A percentile compares a stretch with the other conserved stretches of the same genome.
phyloP scores from a whole-genome alignment of 805 yeast species.

The Myxozyma neotropica region DNA sequence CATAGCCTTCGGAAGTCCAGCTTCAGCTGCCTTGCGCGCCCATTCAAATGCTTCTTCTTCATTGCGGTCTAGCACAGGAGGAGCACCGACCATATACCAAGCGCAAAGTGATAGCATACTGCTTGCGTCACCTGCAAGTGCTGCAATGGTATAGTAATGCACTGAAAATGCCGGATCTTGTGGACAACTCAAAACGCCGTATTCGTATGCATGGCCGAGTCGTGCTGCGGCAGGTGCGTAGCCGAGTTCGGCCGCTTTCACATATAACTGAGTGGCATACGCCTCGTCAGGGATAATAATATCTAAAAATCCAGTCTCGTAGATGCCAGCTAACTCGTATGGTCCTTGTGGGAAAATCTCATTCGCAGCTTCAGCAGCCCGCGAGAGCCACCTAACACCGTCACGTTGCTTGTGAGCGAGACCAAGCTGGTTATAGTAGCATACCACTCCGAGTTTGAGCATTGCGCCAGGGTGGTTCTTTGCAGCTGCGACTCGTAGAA shows the following conservation, averaged over 20 bases:
- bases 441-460: conserved; percentile 87
- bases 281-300: conserved; percentile 78
- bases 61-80: conserved; percentile 76
- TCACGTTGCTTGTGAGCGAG: conserved; percentile 61
- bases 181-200: conserved; percentile 67
- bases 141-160: conserved; percentile 91
- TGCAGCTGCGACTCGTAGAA: conserved; percentile 81
- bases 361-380: conserved; percentile 83
- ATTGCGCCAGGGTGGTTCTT: conserved; percentile 96
- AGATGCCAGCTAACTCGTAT: conserved; percentile 83
- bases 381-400: conserved; percentile 89
- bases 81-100: conserved; percentile 92
- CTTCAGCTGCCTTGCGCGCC: conserved; percentile 84
- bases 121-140: conserved; percentile 80
- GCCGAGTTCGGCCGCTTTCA: conserved; percentile 86
- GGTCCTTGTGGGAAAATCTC: conserved; percentile 93
- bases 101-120: conserved; percentile 95
- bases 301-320: conserved; percentile 82
- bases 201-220: conserved; percentile 81
- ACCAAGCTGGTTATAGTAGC: conserved; percentile 85
- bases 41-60: conserved; percentile 89
- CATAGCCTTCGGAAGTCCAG: conserved; percentile 79
- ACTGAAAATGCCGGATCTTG: conserved; percentile 82
- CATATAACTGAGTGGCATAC: conserved; percentile 83
- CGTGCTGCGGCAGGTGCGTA: conserved; percentile 77